Evolutionary conservation across 495 filamentous ascomycete genomes (phyloP).

Genomic region (Podospora sp.): DNA sequence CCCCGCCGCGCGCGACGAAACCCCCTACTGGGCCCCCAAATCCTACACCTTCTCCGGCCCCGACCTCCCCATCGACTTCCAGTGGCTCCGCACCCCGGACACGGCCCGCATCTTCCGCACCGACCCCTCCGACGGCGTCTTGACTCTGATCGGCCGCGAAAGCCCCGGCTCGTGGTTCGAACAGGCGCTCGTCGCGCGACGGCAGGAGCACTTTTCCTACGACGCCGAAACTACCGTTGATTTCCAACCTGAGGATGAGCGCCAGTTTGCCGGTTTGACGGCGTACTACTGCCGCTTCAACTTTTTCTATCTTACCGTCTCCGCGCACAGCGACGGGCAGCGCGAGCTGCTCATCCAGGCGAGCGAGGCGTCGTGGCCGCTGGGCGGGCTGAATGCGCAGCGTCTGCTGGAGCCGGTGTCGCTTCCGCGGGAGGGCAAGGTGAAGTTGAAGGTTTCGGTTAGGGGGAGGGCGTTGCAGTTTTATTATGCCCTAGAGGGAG

Average conservation of each 20-base stretch:
- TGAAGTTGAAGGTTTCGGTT: constrained; percentile 50
- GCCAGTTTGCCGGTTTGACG: constrained; percentile 59
- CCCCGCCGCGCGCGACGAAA: constrained; percentile 50
- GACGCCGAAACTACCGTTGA: constrained; percentile 58
- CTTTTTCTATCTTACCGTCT: constrained; percentile 60
- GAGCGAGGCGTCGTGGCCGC: constrained; percentile 55
- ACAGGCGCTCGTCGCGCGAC: constrained; percentile 55
- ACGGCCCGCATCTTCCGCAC: constrained; percentile 54
- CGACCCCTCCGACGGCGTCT: constrained; percentile 33
- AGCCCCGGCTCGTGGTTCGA: constrained; percentile 59
- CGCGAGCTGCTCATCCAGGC: constrained; percentile 55
- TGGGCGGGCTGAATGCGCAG: constrained; percentile 43
- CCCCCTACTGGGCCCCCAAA: constrained; percentile 54
- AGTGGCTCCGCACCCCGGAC: constrained; percentile 60
- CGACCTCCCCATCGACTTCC: constrained; percentile 54
- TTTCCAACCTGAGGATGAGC: constrained; percentile 54
- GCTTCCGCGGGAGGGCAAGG: constrained; percentile 56
- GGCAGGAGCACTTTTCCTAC: constrained; percentile 58
- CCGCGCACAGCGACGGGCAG: constrained; percentile 55
- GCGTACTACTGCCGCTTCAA: constrained; percentile 62
- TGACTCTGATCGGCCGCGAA: constrained; percentile 53
- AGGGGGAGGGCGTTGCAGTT: constrained; percentile 54
- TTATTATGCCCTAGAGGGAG: constrained; percentile 47
- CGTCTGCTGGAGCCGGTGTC: constrained; percentile 37
- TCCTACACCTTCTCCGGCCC: constrained; percentile 47